Evolutionary conservation across 768 basidiomycete genomes (phyloP).

Genomic region (Ramaria sp.): DNA sequence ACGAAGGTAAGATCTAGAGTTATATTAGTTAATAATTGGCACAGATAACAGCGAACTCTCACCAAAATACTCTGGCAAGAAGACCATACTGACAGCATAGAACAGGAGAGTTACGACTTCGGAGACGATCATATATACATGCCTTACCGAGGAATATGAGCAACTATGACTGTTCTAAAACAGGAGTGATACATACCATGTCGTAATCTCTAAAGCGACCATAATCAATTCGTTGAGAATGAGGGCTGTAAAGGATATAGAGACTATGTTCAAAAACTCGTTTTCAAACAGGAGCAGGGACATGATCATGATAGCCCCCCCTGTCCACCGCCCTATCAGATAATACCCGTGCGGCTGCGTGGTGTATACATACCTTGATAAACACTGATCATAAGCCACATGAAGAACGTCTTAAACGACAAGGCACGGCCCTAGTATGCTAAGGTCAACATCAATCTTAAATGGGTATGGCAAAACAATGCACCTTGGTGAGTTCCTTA

Average conservation of each 20-base stretch:
- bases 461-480: neutral
- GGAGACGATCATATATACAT: constrained; percentile 88
- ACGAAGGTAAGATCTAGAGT: constrained; percentile 82
- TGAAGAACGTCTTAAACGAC: constrained; percentile 97
- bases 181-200: constrained; percentile 48
- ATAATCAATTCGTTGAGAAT: constrained; percentile 97
- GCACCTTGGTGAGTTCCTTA: constrained; percentile 92
- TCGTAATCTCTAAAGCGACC: constrained; percentile 97
- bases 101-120: constrained; percentile 83
- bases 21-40: neutral
- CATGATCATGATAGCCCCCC: constrained; percentile 97
- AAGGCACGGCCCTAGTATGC: constrained; percentile 70
- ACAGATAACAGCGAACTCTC: constrained; percentile 18
- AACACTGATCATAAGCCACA: constrained; percentile 94
- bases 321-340: constrained; percentile 26
- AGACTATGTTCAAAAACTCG: constrained; percentile 95
- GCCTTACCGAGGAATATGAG: constrained; percentile 38
- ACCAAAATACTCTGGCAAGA: constrained; percentile 98
- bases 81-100: constrained; percentile 84
- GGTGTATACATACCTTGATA: constrained; percentile 65
- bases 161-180: neutral
- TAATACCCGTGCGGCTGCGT: too few species aligned
- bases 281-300: constrained; percentile 93
- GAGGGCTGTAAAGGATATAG: constrained; percentile 94
- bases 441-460: neutral